These are phyloP conservation scores for Alnus rubra DNA, from an alignment of 306 rosid species.

Conservation along the genomic window DNA sequence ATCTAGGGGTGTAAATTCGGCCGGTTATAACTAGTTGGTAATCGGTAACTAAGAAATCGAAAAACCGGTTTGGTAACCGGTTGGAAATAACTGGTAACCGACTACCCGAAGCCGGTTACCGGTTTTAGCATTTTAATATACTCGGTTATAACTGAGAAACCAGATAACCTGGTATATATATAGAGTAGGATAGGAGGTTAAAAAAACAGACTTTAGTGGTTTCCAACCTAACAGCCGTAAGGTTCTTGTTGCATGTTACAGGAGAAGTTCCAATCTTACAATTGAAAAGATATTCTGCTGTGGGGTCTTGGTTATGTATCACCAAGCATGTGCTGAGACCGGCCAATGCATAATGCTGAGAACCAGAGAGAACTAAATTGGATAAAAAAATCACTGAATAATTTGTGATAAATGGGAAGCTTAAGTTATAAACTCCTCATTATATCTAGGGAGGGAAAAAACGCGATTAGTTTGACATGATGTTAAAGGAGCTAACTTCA, in stretches of 20 bases:
- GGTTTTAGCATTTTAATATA: too few species aligned
- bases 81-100: too few species aligned
- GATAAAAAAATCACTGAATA: not conserved
- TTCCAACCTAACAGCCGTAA: constrained; percentile 91
- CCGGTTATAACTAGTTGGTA: too few species aligned
- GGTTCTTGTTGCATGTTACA: constrained; percentile 62
- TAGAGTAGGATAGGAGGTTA: constrained; percentile 22
- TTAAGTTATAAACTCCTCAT: constrained; percentile 3
- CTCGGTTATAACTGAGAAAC: too few species aligned
- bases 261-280: constrained; percentile 83
- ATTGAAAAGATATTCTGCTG: constrained; percentile 76
- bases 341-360: constrained; percentile 84
- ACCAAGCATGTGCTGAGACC: constrained; percentile 86
- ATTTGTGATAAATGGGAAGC: not conserved
- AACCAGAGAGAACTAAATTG: constrained; percentile 17
- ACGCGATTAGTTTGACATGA: too few species aligned
- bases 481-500: not conserved
- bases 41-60: too few species aligned
- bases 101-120: too few species aligned
- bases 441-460: not conserved
- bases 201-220: constrained; percentile 72
- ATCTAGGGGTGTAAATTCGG: too few species aligned
- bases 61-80: too few species aligned
- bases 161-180: too few species aligned
- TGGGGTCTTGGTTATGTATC: constrained; percentile 81